Evolutionary conservation across 345 rosid species (phyloP), one percentile per base, ranked within the genome.

Genomic region (Clarkia xantiana): DNA sequence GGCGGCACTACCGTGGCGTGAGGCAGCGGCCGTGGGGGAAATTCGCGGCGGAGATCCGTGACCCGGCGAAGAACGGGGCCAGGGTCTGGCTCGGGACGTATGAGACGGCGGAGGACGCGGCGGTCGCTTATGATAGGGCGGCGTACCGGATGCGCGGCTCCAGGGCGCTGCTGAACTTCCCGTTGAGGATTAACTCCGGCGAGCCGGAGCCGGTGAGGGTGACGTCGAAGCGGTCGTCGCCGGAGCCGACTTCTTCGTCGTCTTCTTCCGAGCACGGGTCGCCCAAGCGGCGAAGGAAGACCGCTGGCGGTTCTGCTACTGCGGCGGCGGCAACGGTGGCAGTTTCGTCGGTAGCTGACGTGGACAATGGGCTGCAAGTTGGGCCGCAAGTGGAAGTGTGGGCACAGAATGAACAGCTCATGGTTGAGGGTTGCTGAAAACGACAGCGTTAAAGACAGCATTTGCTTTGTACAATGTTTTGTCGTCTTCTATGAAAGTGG

Each of bases 21-120:
- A 84, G 99, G 65, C 94, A 77, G 66, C 63, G 99, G 63, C 99
- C 99, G 43, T 93, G 99, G 99, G 99, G 99, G 52, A 93, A 87
- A 55, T 93, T 80, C 59, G 99, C 99, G 15, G 94, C 95, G 23
- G 99, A 93, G 86, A 93, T 93, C 11, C 72, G 99, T 1, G 96
- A 93, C 60, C 99, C 96, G 54, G 96, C 96, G 16, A 93, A 87
- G 74, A 84, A 93, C 47, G 96, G 99, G 45, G 95, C 96, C 11
- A 71, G 99, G 52, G 96, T 93, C 42, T 93, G 99, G 99, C 65
- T 93, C 29, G 99, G 99, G 49, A 93, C 99, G 10, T 93, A 78
- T 42, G 95, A 82, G 79, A 93, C 96, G 20, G 96, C 96, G 47
- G 96, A 93, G 70, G 95, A 87, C 13, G 99, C 99, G 34, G 99